Conservation (phyloP, 495 filamentous ascomycete species). For the Wilcoxina mikolae region DNA sequence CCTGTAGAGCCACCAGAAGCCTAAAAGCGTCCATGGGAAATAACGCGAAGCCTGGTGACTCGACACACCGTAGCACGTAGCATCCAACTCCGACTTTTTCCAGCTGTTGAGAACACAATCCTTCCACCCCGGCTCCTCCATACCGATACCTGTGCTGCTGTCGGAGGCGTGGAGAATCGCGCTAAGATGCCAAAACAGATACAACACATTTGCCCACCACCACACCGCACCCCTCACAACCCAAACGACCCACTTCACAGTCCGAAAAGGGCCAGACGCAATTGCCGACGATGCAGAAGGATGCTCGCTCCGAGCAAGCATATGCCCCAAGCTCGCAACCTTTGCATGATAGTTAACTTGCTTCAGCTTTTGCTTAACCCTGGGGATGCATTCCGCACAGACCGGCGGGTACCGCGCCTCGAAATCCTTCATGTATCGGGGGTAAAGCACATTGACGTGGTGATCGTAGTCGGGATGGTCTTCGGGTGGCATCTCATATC, state of each 20-base stretch:
- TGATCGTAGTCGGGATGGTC: conserved; percentile 25
- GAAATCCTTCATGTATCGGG: conserved; percentile 11
- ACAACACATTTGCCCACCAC: conserved; percentile 16
- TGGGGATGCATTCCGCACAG: conserved; percentile 16
- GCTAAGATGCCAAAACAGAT: conserved; percentile 18
- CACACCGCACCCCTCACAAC: conserved; percentile 17
- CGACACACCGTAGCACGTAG: conserved; percentile 16
- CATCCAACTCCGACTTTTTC: conserved; percentile 6
- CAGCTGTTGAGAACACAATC: conserved; percentile 9
- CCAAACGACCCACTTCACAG: conserved; percentile 14
- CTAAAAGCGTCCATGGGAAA: conserved; percentile 15
- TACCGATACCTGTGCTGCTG: conserved; percentile 5
- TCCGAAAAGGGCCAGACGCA: background rate
- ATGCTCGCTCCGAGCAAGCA: conserved; percentile 19
- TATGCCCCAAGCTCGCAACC: conserved; percentile 23
- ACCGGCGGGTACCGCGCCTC: conserved; percentile 19
- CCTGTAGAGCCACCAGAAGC: conserved; percentile 20
- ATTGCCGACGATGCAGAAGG: background rate
- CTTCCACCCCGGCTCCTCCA: conserved; percentile 13
- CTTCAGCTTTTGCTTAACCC: conserved; percentile 17
- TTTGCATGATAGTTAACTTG: conserved; percentile 23
- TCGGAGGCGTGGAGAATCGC: background rate
- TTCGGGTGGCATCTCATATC: conserved; percentile 21
- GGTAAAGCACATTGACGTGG: conserved; percentile 14
- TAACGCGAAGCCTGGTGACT: conserved; percentile 11